A percentile compares a stretch with the other conserved stretches of the same genome.
Evolutionary conservation across 805 yeast species (phyloP).

Genomic region (Starmerella powellii): DNA sequence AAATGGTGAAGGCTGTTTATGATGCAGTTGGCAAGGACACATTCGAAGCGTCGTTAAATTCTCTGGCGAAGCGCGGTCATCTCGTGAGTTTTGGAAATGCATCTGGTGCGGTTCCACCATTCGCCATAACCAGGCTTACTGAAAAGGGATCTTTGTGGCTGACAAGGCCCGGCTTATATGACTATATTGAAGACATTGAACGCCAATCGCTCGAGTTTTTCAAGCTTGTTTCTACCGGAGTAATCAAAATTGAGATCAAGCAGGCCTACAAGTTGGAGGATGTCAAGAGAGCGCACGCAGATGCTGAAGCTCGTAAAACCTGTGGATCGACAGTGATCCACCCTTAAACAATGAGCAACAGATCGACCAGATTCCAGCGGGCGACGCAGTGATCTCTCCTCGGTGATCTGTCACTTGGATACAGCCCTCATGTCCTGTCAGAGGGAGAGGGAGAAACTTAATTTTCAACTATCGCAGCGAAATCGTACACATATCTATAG

Average conservation of each 20-base stretch:
- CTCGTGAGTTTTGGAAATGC: slow-evolving; percentile 74
- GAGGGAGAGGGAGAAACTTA: too few relatives aligned
- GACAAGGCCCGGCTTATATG: slow-evolving; percentile 48
- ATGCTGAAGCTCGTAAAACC: slow-evolving; percentile 52
- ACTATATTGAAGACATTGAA: slow-evolving; percentile 36
- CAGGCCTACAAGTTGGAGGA: slow-evolving; percentile 47
- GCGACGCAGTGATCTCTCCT: too few relatives aligned
- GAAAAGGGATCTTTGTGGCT: slow-evolving; percentile 50
- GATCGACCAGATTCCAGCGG: too few relatives aligned
- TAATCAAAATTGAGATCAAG: slow-evolving; percentile 35
- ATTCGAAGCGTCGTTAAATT: slow-evolving; percentile 48
- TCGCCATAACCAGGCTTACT: slow-evolving; percentile 38
- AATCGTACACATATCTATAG: too few relatives aligned
- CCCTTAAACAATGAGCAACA: too few relatives aligned
- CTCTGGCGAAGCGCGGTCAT: slow-evolving; percentile 55
- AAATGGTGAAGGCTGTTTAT: slow-evolving; percentile 28
- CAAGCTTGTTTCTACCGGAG: slow-evolving; percentile 25
- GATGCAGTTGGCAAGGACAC: slow-evolving; percentile 50
- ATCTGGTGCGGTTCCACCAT: slow-evolving; percentile 69
- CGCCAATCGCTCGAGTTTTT: slow-evolving; percentile 15
- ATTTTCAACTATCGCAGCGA: too few relatives aligned
- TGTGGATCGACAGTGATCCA: slow-evolving; percentile 36
- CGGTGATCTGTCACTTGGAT: too few relatives aligned
- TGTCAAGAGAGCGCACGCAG: slow-evolving; percentile 45
- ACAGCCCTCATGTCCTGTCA: too few relatives aligned